Evolutionary conservation across 257 asterid genomes (phyloP).

Genomic region (Przewalskia tangutica): DNA sequence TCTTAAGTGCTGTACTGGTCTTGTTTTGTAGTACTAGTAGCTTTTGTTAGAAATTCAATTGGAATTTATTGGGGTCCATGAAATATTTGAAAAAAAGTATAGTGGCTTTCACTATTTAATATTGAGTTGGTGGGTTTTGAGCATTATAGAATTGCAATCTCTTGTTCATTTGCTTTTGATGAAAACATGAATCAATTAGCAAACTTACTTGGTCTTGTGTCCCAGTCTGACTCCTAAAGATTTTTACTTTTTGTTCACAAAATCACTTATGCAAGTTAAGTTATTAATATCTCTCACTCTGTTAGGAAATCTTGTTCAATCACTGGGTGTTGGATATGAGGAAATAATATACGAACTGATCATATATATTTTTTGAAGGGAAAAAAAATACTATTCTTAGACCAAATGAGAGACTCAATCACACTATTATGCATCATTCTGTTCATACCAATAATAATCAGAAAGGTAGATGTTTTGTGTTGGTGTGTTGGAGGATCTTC

Average conservation of each 20-base stretch:
- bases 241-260: conserved; percentile 1
- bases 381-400: not conserved
- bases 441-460: not conserved
- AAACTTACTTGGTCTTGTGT: not conserved
- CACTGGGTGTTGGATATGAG: not conserved
- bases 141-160: not conserved
- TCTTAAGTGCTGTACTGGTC: not conserved
- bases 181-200: not conserved
- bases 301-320: not conserved
- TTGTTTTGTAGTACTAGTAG: not conserved
- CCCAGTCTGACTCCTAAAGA: not conserved
- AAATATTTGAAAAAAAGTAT: not conserved
- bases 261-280: not conserved
- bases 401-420: not conserved
- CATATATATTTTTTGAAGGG: not conserved
- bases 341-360: not conserved
- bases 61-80: conserved; percentile 3
- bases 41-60: not conserved
- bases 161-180: not conserved
- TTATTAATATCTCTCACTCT: not conserved
- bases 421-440: not conserved
- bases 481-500: not conserved
- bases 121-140: not conserved
- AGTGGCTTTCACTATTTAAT: not conserved
- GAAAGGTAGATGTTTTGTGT: not conserved